Base-by-base conservation (phyloP, 495 filamentous ascomycete genomes). In the Arthonia radiata region DNA sequence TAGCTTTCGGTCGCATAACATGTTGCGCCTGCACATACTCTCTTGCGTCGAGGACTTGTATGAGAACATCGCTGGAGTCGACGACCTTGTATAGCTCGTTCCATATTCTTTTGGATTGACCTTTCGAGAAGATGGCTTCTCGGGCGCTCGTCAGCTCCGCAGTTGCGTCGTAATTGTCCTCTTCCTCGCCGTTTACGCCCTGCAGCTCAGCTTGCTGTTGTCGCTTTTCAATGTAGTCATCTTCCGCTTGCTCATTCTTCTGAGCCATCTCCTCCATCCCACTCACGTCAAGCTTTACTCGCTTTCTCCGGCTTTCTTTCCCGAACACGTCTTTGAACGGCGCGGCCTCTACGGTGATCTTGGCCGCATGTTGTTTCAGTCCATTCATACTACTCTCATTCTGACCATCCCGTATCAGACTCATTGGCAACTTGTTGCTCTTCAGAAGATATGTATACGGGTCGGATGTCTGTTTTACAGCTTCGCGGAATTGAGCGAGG, bases 91-190 rank as follows among this genome's bases (percentile, higher is more conserved):
- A 92, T n/a, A 97, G 48, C 39, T 97, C 86, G 47, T 93, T 93
- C 81, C 81, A 94, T 37, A 97, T 97, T 26, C 86, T 59, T 48
- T 86, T 89, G 36, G 67, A 76, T 45, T 90, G 78, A 10, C 86
- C 86, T 54, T 97, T 97, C 27, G 54, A 68, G 52, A 97, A 97
- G 27, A 97, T 74, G 14, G 80, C 62, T 39, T 97, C 86, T 32
- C 72, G 59, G 13, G 82, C 77, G 23, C 64, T 69, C 2, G 67
- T 60, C 10, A 75, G 48, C 3, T 53, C 50, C 15, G 52, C 48
- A 31, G 54, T 54, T 8, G 39, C 27, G 13, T 37, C 39, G 27
- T 43, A 45, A 18, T 36, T 47, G 15, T 67, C 56, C 24, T 61
- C 61, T 23, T 57, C 55, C 4, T 40, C 37, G 2, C 60, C 59